A percentile compares a stretch with the other conserved stretches of the same genome.
phyloP scores from a whole-genome alignment of 352 stramenopile genomes.

The Peronosclerospora sorghi region DNA sequence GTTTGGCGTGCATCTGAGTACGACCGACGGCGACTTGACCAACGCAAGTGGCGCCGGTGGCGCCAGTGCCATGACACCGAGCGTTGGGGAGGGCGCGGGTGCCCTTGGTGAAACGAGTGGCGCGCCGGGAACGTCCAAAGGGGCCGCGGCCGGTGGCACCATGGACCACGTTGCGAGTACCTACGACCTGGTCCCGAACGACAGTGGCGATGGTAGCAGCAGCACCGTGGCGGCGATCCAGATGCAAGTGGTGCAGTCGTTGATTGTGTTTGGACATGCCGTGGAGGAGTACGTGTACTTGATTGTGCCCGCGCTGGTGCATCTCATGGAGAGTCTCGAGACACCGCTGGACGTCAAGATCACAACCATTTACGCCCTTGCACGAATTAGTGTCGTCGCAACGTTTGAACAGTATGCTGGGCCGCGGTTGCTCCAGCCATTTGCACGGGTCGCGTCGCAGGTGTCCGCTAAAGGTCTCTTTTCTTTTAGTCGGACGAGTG shows the following conservation, averaged over 20 bases:
- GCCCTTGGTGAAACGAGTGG: slow-evolving; percentile 5
- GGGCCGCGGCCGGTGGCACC: too few relatives aligned
- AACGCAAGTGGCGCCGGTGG: slow-evolving; percentile 14
- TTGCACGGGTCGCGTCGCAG: slow-evolving; percentile 65
- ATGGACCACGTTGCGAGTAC: slow-evolving; percentile 15
- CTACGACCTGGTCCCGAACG: slow-evolving; percentile 23
- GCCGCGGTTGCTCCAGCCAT: slow-evolving; percentile 51
- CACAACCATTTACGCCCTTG: slow-evolving; percentile 56
- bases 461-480: slow-evolving; percentile 59
- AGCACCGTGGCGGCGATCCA: slow-evolving; percentile 34
- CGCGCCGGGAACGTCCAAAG: background rate
- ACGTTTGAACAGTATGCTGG: slow-evolving; percentile 77
- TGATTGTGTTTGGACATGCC: slow-evolving; percentile 87
- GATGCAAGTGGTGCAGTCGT: slow-evolving; percentile 75
- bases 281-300: slow-evolving; percentile 93
- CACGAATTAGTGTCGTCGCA: slow-evolving; percentile 47
- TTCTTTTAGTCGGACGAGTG: slow-evolving; percentile 39
- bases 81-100: slow-evolving; percentile 8
- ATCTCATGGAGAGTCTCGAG: slow-evolving; percentile 87
- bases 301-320: slow-evolving; percentile 88
- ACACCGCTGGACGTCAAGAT: slow-evolving; percentile 72
- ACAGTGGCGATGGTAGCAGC: slow-evolving; percentile 7
- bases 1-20: slow-evolving; percentile 61
- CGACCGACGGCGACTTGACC: slow-evolving; percentile 22
- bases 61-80: slow-evolving; percentile 2